Conservation (phyloP, 495 filamentous ascomycete genomes). For the Thermothielavioides terrestris region DNA sequence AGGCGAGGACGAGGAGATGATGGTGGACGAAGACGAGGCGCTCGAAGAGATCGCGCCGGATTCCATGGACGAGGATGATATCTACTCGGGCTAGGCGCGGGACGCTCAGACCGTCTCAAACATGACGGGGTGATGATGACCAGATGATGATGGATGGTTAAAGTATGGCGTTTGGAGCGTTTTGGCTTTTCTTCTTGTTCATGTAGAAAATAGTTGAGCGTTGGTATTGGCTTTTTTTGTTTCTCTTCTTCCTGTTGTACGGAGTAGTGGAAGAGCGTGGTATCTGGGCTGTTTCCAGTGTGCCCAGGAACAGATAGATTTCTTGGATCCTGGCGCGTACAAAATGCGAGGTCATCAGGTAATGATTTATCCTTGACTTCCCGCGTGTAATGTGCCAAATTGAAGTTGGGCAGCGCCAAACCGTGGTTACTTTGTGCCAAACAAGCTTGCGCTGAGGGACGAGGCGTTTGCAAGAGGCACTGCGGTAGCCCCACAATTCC, state of each 20-base stretch:
- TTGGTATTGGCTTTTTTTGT: background rate
- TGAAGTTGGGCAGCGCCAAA: too few species aligned
- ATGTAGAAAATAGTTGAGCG: background rate
- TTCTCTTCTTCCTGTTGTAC: background rate
- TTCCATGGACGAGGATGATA: slow-evolving; percentile 62
- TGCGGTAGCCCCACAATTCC: slow-evolving; percentile 7
- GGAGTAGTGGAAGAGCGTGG: too few species aligned
- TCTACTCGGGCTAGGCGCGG: slow-evolving; percentile 48
- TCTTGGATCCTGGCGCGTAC: background rate
- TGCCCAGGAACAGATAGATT: slow-evolving; percentile 2
- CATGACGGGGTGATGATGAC: background rate
- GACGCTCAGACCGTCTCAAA: background rate
- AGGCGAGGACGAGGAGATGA: slow-evolving; percentile 57
- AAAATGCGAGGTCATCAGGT: background rate
- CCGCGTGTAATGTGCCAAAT: background rate
- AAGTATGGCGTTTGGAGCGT: background rate
- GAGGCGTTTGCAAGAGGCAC: background rate
- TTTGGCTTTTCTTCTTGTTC: background rate
- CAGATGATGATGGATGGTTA: background rate
- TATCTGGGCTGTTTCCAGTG: background rate
- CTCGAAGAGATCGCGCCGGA: slow-evolving; percentile 58
- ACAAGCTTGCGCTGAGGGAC: background rate
- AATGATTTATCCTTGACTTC: too few species aligned
- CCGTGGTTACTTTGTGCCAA: too few species aligned
- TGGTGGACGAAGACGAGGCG: slow-evolving; percentile 55